A percentile compares a stretch with the other conserved stretches of the same genome.
Evolutionary conservation across 345 rosid species (phyloP).

Genomic region (Hibiscus syriacus): DNA sequence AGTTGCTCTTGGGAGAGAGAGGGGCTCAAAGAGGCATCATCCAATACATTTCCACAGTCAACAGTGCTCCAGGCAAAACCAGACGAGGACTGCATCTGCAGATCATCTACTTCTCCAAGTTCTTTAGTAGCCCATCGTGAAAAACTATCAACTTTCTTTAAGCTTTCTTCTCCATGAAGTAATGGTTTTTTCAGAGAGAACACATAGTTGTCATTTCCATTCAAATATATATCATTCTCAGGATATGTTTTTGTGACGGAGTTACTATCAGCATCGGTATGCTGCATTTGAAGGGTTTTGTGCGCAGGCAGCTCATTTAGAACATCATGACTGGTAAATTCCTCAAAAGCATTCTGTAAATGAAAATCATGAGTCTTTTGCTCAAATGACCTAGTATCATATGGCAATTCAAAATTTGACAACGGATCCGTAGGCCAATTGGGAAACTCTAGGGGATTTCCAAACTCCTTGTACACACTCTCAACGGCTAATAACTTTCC

Average conservation of each 20-base stretch:
- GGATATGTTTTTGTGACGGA: slow-evolving; percentile 22
- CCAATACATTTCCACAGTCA: slow-evolving; percentile 58
- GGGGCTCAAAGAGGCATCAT: slow-evolving; percentile 63
- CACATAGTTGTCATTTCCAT: slow-evolving; percentile 34
- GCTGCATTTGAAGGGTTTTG: slow-evolving; percentile 25
- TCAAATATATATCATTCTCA: slow-evolving; percentile 33
- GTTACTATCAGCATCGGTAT: slow-evolving; percentile 27
- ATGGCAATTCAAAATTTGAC: slow-evolving; percentile 36
- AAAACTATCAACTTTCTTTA: slow-evolving; percentile 89
- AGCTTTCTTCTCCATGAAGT: slow-evolving; percentile 47
- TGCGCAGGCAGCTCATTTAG: slow-evolving; percentile 30
- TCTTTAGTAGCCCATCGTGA: slow-evolving; percentile 78
- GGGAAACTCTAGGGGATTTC: slow-evolving; percentile 29
- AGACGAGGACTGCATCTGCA: slow-evolving; percentile 63
- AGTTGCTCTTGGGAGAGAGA: slow-evolving; percentile 84
- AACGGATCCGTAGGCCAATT: slow-evolving; percentile 29
- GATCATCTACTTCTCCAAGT: slow-evolving; percentile 71
- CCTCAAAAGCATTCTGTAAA: slow-evolving; percentile 24
- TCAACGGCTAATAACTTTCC: slow-evolving; percentile 29
- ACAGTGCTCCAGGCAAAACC: slow-evolving; percentile 64
- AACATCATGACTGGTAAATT: slow-evolving; percentile 26
- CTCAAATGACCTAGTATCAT: slow-evolving; percentile 42
- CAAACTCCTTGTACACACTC: slow-evolving; percentile 22
- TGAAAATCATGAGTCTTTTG: slow-evolving; percentile 29
- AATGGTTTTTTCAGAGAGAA: slow-evolving; percentile 40